Percentiles rank a stretch among this genome's conserved stretches.
phyloP scores from a whole-genome alignment of 139 green algal species.

The Monoraphidium neglectum region DNA sequence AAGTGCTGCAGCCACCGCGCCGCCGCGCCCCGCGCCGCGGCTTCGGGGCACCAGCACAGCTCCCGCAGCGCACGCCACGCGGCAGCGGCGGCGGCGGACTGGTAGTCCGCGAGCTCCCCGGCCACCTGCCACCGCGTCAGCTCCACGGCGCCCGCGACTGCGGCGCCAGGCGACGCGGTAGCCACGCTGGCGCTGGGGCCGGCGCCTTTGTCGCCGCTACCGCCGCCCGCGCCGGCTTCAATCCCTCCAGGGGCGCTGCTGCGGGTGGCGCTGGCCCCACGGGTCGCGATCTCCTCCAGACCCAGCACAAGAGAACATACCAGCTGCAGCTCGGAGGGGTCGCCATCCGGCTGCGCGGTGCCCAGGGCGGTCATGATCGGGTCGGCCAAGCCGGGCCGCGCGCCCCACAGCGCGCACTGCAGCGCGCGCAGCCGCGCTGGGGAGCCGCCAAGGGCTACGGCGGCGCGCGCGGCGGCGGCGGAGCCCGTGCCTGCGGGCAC shows the following conservation, averaged over 20 bases:
- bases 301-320: slow-evolving; percentile 1
- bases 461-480: neutral
- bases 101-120: neutral
- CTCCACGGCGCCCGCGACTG: neutral
- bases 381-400: slow-evolving; percentile 9
- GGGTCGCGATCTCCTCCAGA: slow-evolving; percentile 4
- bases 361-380: slow-evolving; percentile 3
- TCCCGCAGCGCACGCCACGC: slow-evolving; percentile 16
- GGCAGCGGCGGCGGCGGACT: neutral
- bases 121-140: neutral
- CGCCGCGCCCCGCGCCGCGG: neutral
- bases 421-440: neutral
- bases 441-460: neutral
- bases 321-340: slow-evolving; percentile 16
- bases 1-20: slow-evolving; percentile 23
- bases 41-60: slow-evolving; percentile 28
- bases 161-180: neutral
- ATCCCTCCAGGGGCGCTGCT: neutral
- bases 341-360: neutral
- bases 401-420: neutral
- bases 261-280: neutral
- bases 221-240: neutral
- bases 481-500: slow-evolving; percentile 1
- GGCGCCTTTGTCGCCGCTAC: neutral
- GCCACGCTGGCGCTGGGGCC: neutral